Evolutionary conservation across 257 asterid genomes (phyloP), one percentile per base, ranked within the genome.

Genomic region (Nicotiana obtusifolia): DNA sequence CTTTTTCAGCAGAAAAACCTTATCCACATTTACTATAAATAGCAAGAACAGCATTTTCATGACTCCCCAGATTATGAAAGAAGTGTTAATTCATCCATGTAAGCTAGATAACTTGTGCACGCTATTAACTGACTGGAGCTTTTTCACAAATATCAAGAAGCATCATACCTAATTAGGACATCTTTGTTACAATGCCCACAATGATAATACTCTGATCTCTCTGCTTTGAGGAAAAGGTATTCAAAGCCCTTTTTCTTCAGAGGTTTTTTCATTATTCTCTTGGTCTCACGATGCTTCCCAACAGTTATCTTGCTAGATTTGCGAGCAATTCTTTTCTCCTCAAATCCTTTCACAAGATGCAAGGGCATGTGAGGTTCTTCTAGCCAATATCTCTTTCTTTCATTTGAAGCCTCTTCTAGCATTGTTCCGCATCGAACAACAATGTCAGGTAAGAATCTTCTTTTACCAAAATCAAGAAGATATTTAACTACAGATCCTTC

Each of bases 391-490:
- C 88, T 93, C 88, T 92, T 95, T 90, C 84, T 90, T 81, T 84
- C 93, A 56, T 85, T 90, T 28, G 91, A 86, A 28, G 90, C 81
- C 64, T 95, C 98, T 84, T 90, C 97, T 80, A 91, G 84, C 84
- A 30, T 83, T 77, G 93, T 81, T 60, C 99, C 99, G 83, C 90
- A 89, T 85, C 71, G 91, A 80, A 89, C 78, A 84, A 95, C 98
- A 83, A 92, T 80, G 78, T 95, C 97, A 52, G 99, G 99, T 78
- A 95, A 90, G 89, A 90, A 90, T 86, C 99, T 88, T 87, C 97
- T 90, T 86, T 93, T 95, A 78, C 99, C 99, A 86, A 95, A 95
- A 90, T 95, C 99, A 83, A 95, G 91, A 82, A 95, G 99, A 89
- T 95, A 95, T 84, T 83, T 92, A 81, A 86, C 88, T 14, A 80